These are phyloP conservation scores for Leishmania mexicana DNA, from an alignment of 208 protist genomes.

Conservation along the genomic window DNA sequence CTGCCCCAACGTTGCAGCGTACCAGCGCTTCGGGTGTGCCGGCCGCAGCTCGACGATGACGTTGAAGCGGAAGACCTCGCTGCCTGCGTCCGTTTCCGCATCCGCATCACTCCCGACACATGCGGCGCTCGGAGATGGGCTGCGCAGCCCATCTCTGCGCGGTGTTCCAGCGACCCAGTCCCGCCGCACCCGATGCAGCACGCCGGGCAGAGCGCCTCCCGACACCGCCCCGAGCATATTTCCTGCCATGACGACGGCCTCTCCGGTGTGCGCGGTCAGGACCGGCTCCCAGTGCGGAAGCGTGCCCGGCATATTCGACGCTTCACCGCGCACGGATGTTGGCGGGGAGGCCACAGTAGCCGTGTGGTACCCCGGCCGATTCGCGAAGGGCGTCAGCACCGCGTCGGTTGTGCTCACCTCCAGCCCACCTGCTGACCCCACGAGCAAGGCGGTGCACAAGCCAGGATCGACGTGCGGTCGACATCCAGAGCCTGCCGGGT, in stretches of 20 bases:
- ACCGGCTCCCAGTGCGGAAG: constrained; percentile 33
- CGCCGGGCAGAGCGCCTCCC: constrained; percentile 31
- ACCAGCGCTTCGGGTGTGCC: constrained; percentile 34
- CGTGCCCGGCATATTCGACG: constrained; percentile 9
- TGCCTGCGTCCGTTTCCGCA: neutral
- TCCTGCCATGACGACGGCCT: constrained; percentile 43
- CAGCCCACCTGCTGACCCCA: constrained; percentile 54
- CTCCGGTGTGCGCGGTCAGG: constrained; percentile 3
- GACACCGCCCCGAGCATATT: constrained; percentile 55
- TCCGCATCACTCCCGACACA: neutral
- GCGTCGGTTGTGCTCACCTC: constrained; percentile 41
- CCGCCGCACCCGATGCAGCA: constrained; percentile 62
- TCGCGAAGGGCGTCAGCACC: constrained; percentile 7
- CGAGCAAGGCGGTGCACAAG: constrained; percentile 66
- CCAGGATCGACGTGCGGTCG: constrained; percentile 79
- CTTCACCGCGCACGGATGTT: neutral
- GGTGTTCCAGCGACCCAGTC: constrained; percentile 39
- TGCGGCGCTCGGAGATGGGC: neutral
- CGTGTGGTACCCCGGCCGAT: constrained; percentile 10
- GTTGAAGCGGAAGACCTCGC: constrained; percentile 40
- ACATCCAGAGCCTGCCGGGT: constrained; percentile 55
- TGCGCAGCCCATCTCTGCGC: neutral
- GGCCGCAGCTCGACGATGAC: constrained; percentile 79
- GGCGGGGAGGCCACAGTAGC: neutral
- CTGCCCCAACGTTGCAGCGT: neutral